Conservation (phyloP, 73 alveolate species). For the Effrenium voratum region DNA sequence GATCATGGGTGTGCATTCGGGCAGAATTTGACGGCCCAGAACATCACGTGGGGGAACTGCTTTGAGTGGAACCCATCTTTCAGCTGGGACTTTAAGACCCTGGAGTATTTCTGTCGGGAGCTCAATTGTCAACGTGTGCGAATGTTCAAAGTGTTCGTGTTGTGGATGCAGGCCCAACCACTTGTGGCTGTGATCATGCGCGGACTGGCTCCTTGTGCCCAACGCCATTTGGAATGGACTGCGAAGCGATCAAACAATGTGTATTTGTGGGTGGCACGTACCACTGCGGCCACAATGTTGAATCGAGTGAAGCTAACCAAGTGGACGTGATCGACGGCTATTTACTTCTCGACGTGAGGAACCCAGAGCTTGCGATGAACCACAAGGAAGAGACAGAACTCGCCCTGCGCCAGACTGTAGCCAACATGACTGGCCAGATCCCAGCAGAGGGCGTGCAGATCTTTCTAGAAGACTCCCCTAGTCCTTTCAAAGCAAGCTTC, state of each 20-base stretch:
- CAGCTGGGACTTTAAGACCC: slow-evolving; percentile 39
- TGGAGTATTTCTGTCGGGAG: slow-evolving; percentile 9
- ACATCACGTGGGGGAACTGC: slow-evolving; percentile 34
- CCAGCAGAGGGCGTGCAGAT: background rate
- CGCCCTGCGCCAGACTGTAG: background rate
- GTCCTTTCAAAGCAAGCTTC: background rate
- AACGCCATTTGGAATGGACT: background rate
- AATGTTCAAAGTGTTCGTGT: background rate
- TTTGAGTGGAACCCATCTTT: slow-evolving; percentile 10
- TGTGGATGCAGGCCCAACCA: background rate
- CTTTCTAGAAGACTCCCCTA: background rate
- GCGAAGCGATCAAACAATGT: background rate
- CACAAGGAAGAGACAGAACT: background rate
- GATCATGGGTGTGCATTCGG: slow-evolving; percentile 26
- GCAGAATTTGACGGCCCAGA: slow-evolving; percentile 12
- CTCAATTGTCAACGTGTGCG: background rate
- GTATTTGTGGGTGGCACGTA: background rate
- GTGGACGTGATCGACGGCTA: background rate
- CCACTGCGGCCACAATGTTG: too few relatives aligned
- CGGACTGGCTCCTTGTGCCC: background rate
- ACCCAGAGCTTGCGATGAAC: background rate
- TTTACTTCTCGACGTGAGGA: background rate
- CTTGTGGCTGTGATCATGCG: slow-evolving; percentile 24
- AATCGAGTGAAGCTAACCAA: too few relatives aligned
- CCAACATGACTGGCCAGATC: background rate